Conservation (phyloP, 2,329 filamentous ascomycete species). For the Penicillium expansum region DNA sequence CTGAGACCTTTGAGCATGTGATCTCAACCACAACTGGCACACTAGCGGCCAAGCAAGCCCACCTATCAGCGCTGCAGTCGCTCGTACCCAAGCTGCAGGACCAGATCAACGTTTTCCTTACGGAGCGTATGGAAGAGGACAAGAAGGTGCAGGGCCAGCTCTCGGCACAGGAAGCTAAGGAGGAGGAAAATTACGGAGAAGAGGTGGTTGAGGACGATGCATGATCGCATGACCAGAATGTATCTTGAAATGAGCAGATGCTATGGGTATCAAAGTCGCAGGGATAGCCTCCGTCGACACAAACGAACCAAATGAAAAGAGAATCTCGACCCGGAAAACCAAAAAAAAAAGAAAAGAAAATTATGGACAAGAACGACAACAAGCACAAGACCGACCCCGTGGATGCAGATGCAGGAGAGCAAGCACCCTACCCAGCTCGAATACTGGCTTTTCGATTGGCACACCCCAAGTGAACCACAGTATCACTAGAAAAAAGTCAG, state of each 20-base stretch:
- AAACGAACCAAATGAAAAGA: slow-evolving; percentile 10
- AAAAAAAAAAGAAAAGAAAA: slow-evolving; percentile 3
- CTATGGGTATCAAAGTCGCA: slow-evolving; percentile 37
- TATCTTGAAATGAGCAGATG: slow-evolving; percentile 21
- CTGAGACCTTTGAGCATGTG: slow-evolving; percentile 34
- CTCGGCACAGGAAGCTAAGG: slow-evolving; percentile 42
- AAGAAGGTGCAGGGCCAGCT: slow-evolving; percentile 43
- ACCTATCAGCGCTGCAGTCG: slow-evolving; percentile 52
- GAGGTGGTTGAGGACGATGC: slow-evolving; percentile 69
- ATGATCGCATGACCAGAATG: slow-evolving; percentile 24
- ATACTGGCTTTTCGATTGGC: slow-evolving; percentile 48
- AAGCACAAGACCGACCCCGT: background rate
- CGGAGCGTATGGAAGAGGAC: slow-evolving; percentile 61
- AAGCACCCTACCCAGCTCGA: slow-evolving; percentile 18
- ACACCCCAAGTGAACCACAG: slow-evolving; percentile 79
- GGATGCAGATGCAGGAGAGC: slow-evolving; percentile 9
- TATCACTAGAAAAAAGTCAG: slow-evolving; percentile 41
- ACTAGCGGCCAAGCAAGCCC: slow-evolving; percentile 50
- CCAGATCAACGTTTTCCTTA: slow-evolving; percentile 59
- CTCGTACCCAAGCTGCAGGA: slow-evolving; percentile 53
- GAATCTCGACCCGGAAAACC: background rate
- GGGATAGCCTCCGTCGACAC: slow-evolving; percentile 21
- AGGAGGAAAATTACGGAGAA: slow-evolving; percentile 73
- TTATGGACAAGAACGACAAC: background rate
- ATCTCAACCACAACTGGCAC: slow-evolving; percentile 24